Evolutionary conservation across 768 basidiomycete species (phyloP), one percentile per base, ranked within the genome.

Genomic region (Galerina sulciceps): DNA sequence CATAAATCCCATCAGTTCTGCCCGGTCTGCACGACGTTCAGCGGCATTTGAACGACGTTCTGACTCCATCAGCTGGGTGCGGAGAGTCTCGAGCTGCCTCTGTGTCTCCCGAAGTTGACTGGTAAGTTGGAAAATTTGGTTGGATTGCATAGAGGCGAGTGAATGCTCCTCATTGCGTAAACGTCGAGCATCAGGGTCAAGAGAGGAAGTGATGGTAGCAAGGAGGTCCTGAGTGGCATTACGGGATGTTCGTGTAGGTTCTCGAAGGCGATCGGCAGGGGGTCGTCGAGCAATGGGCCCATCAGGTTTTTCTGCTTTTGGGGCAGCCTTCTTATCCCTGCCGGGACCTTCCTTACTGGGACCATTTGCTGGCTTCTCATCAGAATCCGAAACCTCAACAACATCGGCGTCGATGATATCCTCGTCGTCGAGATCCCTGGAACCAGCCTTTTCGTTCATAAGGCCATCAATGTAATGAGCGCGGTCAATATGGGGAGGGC

Each of bases 31-130:
- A 60, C 61, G 37, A 58, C 23, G 37, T 63, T 61, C 8, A 64
- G 50, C 42, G 64, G 43, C 53, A 62, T 49, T 40, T 69, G 63
- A 2, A 60, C 41, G 10, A 20, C 53, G 56, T 73, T 66, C 35
- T 38, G 56, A 4, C 18, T 57, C 10, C 54, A 55, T 34, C 15
- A 53, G 45, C 42, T 65, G 49, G 0, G 56, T 54, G 13, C 60
- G 63, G 11, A 74, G 62, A 17, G 46, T 45, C 15, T 72, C 60
- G 38, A 61, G 58, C 2, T 57, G 61, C 11, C 59, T 37, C n/a
- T 70, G 65, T 6, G 62, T 14, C 41, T 73, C 68, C n/a, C 64
- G 57, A 18, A 74, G 65, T 53, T 74, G 71, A 26, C 68, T 62
- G 1, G 61, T 60, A 15, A 71, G 38, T 6, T 63, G 61, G 18